phyloP scores from a whole-genome alignment of 1,139 yeast genomes.

The Arxiozyma bovina region DNA sequence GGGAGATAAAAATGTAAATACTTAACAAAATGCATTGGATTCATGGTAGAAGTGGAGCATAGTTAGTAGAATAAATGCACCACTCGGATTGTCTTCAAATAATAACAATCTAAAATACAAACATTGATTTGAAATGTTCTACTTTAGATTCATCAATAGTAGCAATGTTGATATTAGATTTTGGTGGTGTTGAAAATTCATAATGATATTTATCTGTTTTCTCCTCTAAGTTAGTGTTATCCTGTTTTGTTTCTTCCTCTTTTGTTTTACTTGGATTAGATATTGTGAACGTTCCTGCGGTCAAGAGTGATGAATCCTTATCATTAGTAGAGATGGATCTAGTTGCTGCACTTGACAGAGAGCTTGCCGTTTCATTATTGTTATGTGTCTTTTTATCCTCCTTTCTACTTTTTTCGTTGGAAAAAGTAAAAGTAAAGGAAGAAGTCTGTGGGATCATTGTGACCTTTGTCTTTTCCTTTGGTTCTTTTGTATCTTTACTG shows the following conservation, averaged over 20 bases:
- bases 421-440: slow-evolving; percentile 2
- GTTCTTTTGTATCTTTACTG: neutral
- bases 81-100: too few relatives aligned
- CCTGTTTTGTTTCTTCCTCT: neutral
- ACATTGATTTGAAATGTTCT: slow-evolving; percentile 15
- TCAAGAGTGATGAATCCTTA: neutral
- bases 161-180: slow-evolving; percentile 14
- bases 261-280: neutral
- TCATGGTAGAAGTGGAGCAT: neutral
- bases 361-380: neutral
- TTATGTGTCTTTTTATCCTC: neutral
- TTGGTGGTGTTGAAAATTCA: slow-evolving; percentile 15
- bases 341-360: neutral
- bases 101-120: slow-evolving; percentile 13
- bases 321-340: neutral
- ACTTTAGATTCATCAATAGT: slow-evolving; percentile 17
- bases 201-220: neutral
- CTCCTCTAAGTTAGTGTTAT: neutral
- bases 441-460: slow-evolving; percentile 1
- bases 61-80: neutral
- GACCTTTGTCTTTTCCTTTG: neutral
- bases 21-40: neutral
- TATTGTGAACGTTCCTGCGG: neutral
- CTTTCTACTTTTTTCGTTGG: neutral
- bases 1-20: neutral